Percentiles rank a stretch among this genome's conserved stretches.
phyloP scores from a whole-genome alignment of 352 stramenopile genomes.

The Blastocystis sp. region DNA sequence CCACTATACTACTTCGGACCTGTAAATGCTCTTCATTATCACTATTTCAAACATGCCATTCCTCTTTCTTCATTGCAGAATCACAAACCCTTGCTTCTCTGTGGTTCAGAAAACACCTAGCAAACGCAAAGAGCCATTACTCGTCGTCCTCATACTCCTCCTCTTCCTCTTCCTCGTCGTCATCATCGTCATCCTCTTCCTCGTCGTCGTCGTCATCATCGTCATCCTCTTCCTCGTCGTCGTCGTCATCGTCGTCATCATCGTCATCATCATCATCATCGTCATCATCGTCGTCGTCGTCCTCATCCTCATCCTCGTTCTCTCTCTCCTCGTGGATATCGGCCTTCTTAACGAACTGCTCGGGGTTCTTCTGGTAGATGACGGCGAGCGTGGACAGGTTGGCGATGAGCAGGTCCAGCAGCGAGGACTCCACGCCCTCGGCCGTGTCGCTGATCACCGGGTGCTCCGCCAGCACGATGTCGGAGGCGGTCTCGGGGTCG shows the following conservation, averaged over 20 bases:
- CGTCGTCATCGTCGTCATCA: conserved; percentile 71
- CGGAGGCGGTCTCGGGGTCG: conserved; percentile 93
- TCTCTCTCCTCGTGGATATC: conserved; percentile 72
- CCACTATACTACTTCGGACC: too few relatives aligned
- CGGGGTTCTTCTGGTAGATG: conserved; percentile 95
- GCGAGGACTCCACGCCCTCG: conserved; percentile 85
- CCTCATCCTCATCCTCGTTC: conserved; percentile 73
- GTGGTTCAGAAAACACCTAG: conserved; percentile 75
- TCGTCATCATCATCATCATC: conserved; percentile 71
- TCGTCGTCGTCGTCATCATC: conserved; percentile 56
- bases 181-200: conserved; percentile 75
- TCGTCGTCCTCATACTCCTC: conserved; percentile 75
- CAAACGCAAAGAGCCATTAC: conserved; percentile 16
- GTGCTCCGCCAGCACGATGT: conserved; percentile 94
- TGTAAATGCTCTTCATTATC: too few relatives aligned
- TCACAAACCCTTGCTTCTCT: conserved; percentile 72
- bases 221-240: conserved; percentile 67
- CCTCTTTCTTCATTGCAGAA: too few relatives aligned
- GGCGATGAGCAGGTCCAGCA: conserved; percentile 90
- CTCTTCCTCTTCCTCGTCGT: conserved; percentile 71
- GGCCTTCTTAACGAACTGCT: conserved; percentile 81
- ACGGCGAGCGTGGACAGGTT: conserved; percentile 94
- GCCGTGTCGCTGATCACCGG: conserved; percentile 98
- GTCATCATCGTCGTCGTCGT: conserved; percentile 77
- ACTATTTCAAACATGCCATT: too few relatives aligned